phyloP scores from a whole-genome alignment of 176 grass and related monocot species.

The Musa acuminata region DNA sequence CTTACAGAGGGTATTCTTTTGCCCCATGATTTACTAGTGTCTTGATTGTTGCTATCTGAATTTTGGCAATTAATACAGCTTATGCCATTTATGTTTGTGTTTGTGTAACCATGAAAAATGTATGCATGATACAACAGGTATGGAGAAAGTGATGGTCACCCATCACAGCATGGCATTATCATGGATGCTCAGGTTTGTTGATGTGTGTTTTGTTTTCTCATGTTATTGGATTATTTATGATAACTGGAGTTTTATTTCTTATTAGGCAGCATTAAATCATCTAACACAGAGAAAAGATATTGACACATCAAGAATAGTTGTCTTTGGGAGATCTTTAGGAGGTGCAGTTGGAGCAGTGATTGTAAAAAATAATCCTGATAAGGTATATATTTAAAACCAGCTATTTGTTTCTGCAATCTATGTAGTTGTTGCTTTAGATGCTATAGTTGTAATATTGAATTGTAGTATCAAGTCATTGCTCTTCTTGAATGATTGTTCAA shows the following conservation, averaged over 20 bases:
- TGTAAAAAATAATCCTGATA: slow-evolving; percentile 89
- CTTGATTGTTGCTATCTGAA: neutral
- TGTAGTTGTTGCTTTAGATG: neutral
- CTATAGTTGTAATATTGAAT: neutral
- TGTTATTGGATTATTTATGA: neutral
- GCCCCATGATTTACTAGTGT: slow-evolving; percentile 3
- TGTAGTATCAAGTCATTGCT: neutral
- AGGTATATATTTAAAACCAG: slow-evolving; percentile 33
- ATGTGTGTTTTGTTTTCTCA: too few species aligned
- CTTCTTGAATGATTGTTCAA: neutral
- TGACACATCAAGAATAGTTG: slow-evolving; percentile 79
- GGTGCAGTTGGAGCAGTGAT: slow-evolving; percentile 92
- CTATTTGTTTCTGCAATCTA: neutral
- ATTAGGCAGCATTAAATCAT: slow-evolving; percentile 93
- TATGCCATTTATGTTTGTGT: slow-evolving; percentile 1
- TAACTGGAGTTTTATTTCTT: slow-evolving; percentile 5
- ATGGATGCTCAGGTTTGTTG: slow-evolving; percentile 82
- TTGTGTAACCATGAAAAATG: too few species aligned
- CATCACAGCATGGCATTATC: slow-evolving; percentile 93
- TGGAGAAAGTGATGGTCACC: slow-evolving; percentile 88
- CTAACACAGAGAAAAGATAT: slow-evolving; percentile 86
- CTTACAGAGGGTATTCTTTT: slow-evolving; percentile 82
- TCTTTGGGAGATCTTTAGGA: slow-evolving; percentile 97
- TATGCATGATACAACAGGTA: slow-evolving; percentile 46
- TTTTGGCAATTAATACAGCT: neutral